Percentiles rank a stretch among this genome's conserved stretches.
Evolutionary conservation across 2,329 filamentous ascomycete genomes (phyloP).

Genomic region (Hirsutella rhossiliensis): DNA sequence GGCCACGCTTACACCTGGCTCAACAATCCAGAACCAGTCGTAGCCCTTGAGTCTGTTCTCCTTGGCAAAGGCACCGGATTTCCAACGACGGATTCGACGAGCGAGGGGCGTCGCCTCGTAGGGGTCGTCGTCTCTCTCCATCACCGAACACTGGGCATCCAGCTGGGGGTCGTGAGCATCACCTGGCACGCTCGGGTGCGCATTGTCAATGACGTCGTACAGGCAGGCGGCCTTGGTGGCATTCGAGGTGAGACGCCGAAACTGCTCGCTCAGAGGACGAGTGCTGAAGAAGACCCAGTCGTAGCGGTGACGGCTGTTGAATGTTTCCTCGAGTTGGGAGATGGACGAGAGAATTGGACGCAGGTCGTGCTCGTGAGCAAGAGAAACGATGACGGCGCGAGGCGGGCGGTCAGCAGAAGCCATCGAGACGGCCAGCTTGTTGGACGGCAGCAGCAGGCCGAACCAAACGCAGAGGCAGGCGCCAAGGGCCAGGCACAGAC

Average conservation of each 20-base stretch:
- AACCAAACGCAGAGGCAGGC: conserved; percentile 10
- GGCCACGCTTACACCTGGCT: conserved; percentile 39
- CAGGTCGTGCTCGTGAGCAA: conserved; percentile 19
- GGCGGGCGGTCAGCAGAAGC: conserved; percentile 10
- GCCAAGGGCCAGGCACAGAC: conserved; percentile 4
- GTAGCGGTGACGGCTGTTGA: conserved; percentile 75
- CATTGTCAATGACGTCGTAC: conserved; percentile 61
- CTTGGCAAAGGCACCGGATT: conserved; percentile 69
- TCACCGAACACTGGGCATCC: neutral
- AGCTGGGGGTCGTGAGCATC: conserved; percentile 23
- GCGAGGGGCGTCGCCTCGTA: conserved; percentile 34
- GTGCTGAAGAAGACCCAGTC: conserved; percentile 87
- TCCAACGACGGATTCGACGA: conserved; percentile 74
- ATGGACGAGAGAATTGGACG: conserved; percentile 27
- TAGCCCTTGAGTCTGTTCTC: conserved; percentile 56
- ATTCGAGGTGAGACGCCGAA: conserved; percentile 56
- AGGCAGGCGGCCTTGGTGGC: conserved; percentile 59
- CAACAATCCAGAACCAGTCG: conserved; percentile 49
- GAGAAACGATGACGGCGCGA: conserved; percentile 19
- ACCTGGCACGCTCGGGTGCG: conserved; percentile 63
- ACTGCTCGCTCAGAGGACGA: conserved; percentile 63
- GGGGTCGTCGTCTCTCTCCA: neutral
- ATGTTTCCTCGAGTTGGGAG: conserved; percentile 41
- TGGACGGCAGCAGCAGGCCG: conserved; percentile 9
- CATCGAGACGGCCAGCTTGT: conserved; percentile 7